These are phyloP conservation scores for Thymus quinquecostatus DNA, from an alignment of 257 asterid genomes.

Conservation along the genomic window DNA sequence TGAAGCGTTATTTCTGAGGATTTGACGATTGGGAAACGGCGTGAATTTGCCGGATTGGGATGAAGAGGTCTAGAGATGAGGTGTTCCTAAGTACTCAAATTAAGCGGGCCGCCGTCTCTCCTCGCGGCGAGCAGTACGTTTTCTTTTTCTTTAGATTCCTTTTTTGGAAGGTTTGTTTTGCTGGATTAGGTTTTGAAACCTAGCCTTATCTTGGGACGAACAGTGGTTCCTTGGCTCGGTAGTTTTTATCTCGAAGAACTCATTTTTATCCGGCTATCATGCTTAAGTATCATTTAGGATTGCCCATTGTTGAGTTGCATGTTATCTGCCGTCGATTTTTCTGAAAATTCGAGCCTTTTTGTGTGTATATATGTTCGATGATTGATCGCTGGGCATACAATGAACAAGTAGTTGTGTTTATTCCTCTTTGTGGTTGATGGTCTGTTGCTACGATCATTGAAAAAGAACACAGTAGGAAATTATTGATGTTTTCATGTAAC, in stretches of 20 bases:
- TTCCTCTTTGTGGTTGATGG: constrained; percentile 10
- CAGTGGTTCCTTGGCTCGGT: constrained; percentile 20
- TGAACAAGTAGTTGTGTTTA: constrained; percentile 6
- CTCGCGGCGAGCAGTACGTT: constrained; percentile 66
- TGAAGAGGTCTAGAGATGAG: constrained; percentile 82
- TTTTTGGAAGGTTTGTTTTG: not conserved
- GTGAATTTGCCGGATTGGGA: constrained; percentile 34
- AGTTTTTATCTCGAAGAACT: not conserved
- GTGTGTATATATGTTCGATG: constrained; percentile 11
- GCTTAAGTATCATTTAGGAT: constrained; percentile 17
- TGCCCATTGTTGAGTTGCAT: constrained; percentile 28
- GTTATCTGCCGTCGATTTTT: constrained; percentile 19
- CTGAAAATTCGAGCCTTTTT: constrained; percentile 18
- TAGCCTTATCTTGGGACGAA: constrained; percentile 4
- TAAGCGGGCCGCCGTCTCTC: constrained; percentile 57
- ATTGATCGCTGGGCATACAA: constrained; percentile 9
- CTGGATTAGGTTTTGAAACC: not conserved
- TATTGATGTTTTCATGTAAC: not conserved
- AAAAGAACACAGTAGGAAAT: not conserved
- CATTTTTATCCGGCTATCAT: constrained; percentile 20
- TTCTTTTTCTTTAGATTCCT: constrained; percentile 3
- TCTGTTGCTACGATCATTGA: constrained; percentile 18
- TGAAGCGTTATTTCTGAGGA: constrained; percentile 40
- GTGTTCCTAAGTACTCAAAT: constrained; percentile 51
- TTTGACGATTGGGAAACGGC: constrained; percentile 18